Conservation (phyloP, 805 yeast species). For the Sungouiozyma ichnusensis region DNA sequence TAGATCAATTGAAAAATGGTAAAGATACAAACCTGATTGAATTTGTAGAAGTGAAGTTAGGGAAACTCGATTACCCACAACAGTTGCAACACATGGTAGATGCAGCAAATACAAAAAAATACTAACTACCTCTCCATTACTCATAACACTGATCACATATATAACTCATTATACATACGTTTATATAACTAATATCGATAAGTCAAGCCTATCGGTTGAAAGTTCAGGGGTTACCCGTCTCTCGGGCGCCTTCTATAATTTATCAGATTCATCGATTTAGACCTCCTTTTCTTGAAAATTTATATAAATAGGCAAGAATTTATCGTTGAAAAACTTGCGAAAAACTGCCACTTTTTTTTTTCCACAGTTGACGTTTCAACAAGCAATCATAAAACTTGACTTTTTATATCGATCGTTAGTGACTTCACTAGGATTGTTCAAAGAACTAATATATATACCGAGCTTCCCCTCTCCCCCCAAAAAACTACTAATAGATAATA, state of each 20-base stretch:
- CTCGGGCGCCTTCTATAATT: too few relatives aligned
- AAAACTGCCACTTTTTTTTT: not conserved
- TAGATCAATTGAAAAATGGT: constrained; percentile 29
- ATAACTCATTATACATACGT: not conserved
- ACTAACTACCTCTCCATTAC: not conserved
- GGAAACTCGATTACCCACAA: constrained; percentile 54
- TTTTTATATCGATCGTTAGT: not conserved
- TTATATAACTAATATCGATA: too few relatives aligned
- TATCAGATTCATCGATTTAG: too few relatives aligned
- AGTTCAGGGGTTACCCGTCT: not conserved
- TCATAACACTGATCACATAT: too few relatives aligned
- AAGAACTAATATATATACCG: constrained; percentile 1
- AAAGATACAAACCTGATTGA: constrained; percentile 32
- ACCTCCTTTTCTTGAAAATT: not conserved
- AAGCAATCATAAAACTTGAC: not conserved
- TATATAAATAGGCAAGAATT: too few relatives aligned
- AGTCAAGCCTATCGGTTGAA: not conserved
- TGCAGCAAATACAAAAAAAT: constrained; percentile 7
- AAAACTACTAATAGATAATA: constrained; percentile 1
- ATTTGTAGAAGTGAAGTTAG: constrained; percentile 51
- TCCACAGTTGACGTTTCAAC: not conserved
- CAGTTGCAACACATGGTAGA: constrained; percentile 39
- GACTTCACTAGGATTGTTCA: not conserved
- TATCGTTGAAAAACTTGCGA: too few relatives aligned
- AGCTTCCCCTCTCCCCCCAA: not conserved